Percentiles rank a stretch among this genome's conserved stretches.
These are phyloP conservation scores for Leishmania aethiopica DNA, from an alignment of 208 protist species.

Conservation along the genomic window DNA sequence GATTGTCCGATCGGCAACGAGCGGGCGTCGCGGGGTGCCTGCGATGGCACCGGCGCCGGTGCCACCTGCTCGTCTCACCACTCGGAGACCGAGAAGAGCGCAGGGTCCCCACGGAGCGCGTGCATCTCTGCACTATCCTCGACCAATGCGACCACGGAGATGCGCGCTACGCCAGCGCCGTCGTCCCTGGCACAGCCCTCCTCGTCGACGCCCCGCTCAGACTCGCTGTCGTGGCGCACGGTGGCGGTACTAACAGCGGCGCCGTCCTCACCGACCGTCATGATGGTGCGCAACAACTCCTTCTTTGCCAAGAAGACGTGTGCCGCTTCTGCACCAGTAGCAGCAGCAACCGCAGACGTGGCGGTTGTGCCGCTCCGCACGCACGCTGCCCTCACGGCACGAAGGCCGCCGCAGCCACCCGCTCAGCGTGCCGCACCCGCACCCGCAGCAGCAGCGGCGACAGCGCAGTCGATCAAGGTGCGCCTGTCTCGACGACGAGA, in stretches of 20 bases:
- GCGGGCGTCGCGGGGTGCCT: not conserved
- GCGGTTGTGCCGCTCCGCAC: not conserved
- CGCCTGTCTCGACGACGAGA: conserved; percentile 3
- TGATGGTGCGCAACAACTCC: not conserved
- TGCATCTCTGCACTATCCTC: not conserved
- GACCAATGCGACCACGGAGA: not conserved
- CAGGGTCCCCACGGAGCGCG: not conserved
- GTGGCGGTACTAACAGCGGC: not conserved
- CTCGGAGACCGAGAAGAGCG: not conserved
- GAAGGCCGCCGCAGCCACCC: not conserved
- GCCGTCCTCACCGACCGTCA: not conserved
- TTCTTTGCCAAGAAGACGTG: conserved; percentile 2
- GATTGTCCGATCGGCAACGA: not conserved
- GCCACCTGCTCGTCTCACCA: not conserved
- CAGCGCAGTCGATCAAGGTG: no score
- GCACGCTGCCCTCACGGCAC: not conserved
- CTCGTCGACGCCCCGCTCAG: not conserved
- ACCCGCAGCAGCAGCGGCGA: not conserved
- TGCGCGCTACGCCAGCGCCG: not conserved
- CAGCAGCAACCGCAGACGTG: not conserved
- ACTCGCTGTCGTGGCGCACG: not conserved
- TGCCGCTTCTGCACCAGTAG: not conserved
- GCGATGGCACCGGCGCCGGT: not conserved
- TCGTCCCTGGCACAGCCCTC: not conserved
- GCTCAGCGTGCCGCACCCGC: not conserved